These are phyloP conservation scores for Asterochloris sp. DNA, from an alignment of 139 green algal species.

Conservation along the genomic window DNA sequence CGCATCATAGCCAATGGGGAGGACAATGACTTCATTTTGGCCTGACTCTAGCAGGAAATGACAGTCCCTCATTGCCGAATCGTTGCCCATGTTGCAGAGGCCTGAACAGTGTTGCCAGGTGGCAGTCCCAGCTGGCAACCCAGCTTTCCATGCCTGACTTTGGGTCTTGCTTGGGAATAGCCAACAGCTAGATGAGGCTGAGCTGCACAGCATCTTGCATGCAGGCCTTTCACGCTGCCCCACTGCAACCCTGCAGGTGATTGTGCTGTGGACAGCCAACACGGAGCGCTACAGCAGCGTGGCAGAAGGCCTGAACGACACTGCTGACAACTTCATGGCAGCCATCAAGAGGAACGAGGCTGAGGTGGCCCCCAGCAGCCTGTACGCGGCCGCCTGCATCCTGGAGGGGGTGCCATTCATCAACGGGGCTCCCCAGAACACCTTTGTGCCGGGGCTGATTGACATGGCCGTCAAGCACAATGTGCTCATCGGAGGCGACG, in stretches of 20 bases:
- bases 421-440: slow-evolving; percentile 98
- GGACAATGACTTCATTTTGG: too few relatives aligned
- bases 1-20: too few relatives aligned
- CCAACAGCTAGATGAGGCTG: too few relatives aligned
- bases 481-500: slow-evolving; percentile 95
- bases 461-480: slow-evolving; percentile 69
- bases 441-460: slow-evolving; percentile 89
- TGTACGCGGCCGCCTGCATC: slow-evolving; percentile 92
- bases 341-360: slow-evolving; percentile 78
- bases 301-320: slow-evolving; percentile 94
- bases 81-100: not conserved
- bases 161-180: too few relatives aligned
- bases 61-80: too few relatives aligned
- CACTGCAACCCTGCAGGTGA: slow-evolving; percentile 33
- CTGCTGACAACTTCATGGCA: slow-evolving; percentile 84
- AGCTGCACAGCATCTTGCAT: too few relatives aligned
- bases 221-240: not conserved
- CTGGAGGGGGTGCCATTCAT: slow-evolving; percentile 95
- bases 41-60: too few relatives aligned
- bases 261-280: slow-evolving; percentile 99
- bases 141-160: too few relatives aligned
- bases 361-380: slow-evolving; percentile 86
- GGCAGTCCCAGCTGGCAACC: too few relatives aligned
- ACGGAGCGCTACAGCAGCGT: slow-evolving; percentile 95
- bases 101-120: slow-evolving; percentile 34